phyloP scores from a whole-genome alignment of 1,139 yeast species.

The Scheffersomyces titani region DNA sequence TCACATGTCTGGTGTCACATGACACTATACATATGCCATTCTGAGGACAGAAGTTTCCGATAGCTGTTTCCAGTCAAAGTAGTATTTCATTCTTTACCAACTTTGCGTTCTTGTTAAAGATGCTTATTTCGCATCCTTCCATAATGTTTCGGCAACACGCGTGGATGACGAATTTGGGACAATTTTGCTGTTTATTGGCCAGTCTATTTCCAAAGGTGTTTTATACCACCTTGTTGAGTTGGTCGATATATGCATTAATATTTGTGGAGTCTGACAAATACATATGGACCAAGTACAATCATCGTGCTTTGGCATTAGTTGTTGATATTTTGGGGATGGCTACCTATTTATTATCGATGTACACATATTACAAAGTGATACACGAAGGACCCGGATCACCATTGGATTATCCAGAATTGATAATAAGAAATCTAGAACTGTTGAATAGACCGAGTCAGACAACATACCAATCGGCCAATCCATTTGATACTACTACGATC shows the following conservation, averaged over 20 bases:
- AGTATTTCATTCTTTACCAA: neutral
- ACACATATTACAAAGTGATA: conserved; percentile 58
- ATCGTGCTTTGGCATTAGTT: conserved; percentile 11
- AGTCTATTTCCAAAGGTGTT: conserved; percentile 61
- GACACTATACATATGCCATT: neutral
- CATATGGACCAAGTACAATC: conserved; percentile 14
- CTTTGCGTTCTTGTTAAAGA: neutral
- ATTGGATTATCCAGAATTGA: conserved; percentile 44
- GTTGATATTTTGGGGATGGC: conserved; percentile 16
- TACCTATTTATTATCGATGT: conserved; percentile 26
- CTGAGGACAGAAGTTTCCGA: neutral
- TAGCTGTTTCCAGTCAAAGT: neutral
- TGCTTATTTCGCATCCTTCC: conserved; percentile 11
- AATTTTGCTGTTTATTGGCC: conserved; percentile 49
- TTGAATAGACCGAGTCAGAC: conserved; percentile 6
- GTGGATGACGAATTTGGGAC: conserved; percentile 11
- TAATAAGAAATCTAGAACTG: conserved; percentile 9
- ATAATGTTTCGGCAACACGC: conserved; percentile 10
- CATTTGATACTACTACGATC: neutral
- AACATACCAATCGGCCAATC: neutral
- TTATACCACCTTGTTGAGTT: conserved; percentile 51
- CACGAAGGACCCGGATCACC: conserved; percentile 68
- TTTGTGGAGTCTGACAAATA: conserved; percentile 17
- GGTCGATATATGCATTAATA: conserved; percentile 56
- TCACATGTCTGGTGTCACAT: neutral